A percentile compares a stretch with the other conserved stretches of the same genome.
Evolutionary conservation across 345 rosid genomes (phyloP).

Genomic region (Citrus mangshanensis): DNA sequence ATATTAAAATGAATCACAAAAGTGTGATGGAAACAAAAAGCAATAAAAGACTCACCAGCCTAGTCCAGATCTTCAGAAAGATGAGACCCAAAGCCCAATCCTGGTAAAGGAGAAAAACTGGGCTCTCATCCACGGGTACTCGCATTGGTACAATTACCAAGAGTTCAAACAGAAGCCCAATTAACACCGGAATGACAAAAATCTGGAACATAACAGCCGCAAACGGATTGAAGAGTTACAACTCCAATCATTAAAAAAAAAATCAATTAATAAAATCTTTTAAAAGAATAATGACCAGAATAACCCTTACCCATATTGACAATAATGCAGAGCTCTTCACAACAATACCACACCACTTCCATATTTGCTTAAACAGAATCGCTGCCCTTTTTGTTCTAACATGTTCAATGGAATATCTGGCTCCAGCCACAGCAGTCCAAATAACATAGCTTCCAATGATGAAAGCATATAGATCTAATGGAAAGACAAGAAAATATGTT

Average conservation of each 20-base stretch:
- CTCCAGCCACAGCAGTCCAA: conserved; percentile 90
- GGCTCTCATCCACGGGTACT: conserved; percentile 99
- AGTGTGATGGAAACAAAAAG: background rate
- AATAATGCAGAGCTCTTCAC: conserved; percentile 75
- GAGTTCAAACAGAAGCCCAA: conserved; percentile 95
- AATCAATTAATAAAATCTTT: background rate
- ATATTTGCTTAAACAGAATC: conserved; percentile 63
- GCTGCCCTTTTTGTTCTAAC: conserved; percentile 69
- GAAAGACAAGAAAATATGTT: conserved; percentile 9
- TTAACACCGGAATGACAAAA: conserved; percentile 89
- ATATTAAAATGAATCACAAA: background rate
- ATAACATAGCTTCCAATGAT: conserved; percentile 90
- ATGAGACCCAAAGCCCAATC: conserved; percentile 99
- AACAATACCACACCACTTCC: conserved; percentile 90
- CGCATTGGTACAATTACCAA: conserved; percentile 98
- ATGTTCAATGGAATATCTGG: conserved; percentile 78
- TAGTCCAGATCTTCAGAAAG: conserved; percentile 97
- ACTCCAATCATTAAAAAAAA: background rate
- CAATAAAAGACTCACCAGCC: conserved; percentile 53
- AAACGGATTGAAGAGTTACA: background rate
- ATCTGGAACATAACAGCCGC: conserved; percentile 41
- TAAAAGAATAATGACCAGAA: background rate
- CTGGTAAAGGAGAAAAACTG: conserved; percentile 96
- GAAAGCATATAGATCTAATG: conserved; percentile 86
- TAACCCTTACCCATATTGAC: conserved; percentile 79